phyloP scores from a whole-genome alignment of 2,329 filamentous ascomycete genomes.

The Aspergillus quadrilineatus region DNA sequence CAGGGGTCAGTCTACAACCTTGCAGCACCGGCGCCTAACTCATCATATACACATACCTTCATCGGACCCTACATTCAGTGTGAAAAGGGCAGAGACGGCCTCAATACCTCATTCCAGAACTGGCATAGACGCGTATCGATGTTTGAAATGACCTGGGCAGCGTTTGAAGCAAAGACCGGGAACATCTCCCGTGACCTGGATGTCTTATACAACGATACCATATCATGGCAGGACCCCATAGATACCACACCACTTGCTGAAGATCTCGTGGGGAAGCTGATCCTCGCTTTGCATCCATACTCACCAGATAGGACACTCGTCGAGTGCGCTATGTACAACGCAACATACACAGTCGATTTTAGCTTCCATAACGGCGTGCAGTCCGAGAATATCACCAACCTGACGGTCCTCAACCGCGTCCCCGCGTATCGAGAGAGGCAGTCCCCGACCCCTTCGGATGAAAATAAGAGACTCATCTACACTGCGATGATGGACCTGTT shows the following conservation, averaged over 20 bases:
- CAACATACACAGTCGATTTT: constrained; percentile 1
- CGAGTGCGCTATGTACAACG: constrained; percentile 8
- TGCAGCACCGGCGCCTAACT: neutral
- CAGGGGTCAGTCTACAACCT: neutral
- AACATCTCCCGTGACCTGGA: neutral
- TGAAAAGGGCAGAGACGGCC: neutral
- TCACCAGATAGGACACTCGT: neutral
- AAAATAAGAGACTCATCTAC: neutral
- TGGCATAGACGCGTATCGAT: neutral
- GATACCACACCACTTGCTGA: no score
- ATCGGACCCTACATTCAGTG: neutral
- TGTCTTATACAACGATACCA: neutral
- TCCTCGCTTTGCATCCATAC: neutral
- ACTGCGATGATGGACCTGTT: neutral
- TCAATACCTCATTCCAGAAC: neutral
- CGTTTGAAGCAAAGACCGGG: neutral
- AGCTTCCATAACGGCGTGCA: neutral
- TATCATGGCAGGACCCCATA: no score
- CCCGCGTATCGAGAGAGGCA: neutral
- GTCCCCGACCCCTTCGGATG: neutral
- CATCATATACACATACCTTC: neutral
- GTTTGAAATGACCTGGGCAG: no score
- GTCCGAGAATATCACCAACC: neutral
- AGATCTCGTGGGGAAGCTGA: neutral
- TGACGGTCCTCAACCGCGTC: neutral